Evolutionary conservation across 2,329 filamentous ascomycete genomes (phyloP), one percentile per base, ranked within the genome.

Genomic region (Neonectria neomacrospora): DNA sequence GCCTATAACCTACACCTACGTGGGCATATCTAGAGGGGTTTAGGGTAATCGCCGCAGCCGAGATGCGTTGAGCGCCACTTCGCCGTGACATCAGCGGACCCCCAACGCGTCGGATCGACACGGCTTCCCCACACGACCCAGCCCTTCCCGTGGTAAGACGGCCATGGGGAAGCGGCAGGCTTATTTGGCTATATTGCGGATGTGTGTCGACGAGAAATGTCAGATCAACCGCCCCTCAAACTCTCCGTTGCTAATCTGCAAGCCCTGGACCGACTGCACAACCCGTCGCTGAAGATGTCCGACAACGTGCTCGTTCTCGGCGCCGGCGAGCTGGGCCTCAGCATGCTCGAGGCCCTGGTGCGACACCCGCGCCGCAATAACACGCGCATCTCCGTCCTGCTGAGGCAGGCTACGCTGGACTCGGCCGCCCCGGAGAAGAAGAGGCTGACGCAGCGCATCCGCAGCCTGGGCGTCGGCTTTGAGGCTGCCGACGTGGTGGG

Each of bases 281-380:
- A 66, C 30, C 65, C 70, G 16, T 61, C 58, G 10, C 57, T 51
- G 8, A 62, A 41, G 37, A 76, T 75, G 75, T 57, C 67, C 18
- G 61, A 71, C 12, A 76, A 62, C 55, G 61, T 90, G 60, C 86
- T 91, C 53, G 80, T 91, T 54, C 78, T 92, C 61, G 89, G 90
- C 55, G 86, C 86, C n/a, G 89, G 89, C 61, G 89, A 91, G 77
- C 84, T 91, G 14, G 90, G 89, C 52, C 77, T 80, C 5, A 80
- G 85, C 16, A 79, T 91, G 61, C 77, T 91, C 16, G 74, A 80
- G 32, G 79, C 82, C 11, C 80, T 91, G 8, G 73, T 79, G 14
- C 52, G 67, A 0, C 85, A 89, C 66, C 80, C 83, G 0, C 71
- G 77, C 39, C 77, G 77, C 22, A 30, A 69, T 8, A 74, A 74